These are phyloP conservation scores for Rhodotorula mucilaginosa DNA, from an alignment of 1,284 basidiomycete genomes.

Conservation along the genomic window DNA sequence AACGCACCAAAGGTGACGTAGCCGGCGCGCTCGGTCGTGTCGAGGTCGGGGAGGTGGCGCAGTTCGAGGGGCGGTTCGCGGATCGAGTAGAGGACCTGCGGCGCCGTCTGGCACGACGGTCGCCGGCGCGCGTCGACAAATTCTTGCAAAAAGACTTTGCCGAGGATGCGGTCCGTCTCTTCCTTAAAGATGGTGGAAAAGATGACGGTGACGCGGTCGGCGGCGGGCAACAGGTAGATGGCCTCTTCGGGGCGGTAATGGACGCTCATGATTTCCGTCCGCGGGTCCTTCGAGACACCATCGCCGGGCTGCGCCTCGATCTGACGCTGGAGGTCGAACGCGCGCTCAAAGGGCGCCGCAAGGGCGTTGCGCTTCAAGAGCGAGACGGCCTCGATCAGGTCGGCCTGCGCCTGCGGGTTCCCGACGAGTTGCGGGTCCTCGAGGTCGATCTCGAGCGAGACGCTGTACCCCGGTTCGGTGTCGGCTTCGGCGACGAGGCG, in stretches of 20 bases:
- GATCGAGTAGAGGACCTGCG: conserved; percentile 96
- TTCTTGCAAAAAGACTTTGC: conserved; percentile 97
- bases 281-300: conserved; percentile 53
- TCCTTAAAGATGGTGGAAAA: conserved; percentile 97
- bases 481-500: conserved; percentile 54
- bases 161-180: conserved; percentile 95
- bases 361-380: conserved; percentile 91
- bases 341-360: conserved; percentile 89
- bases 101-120: conserved; percentile 91
- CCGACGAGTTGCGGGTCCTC: conserved; percentile 72
- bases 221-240: conserved; percentile 88
- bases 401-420: conserved; percentile 67
- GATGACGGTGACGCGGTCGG: conserved; percentile 95
- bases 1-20: conserved; percentile 86
- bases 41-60: conserved; percentile 75
- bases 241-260: conserved; percentile 91
- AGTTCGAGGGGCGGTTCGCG: conserved; percentile 96
- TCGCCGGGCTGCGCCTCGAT: conserved; percentile 66
- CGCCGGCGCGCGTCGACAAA: conserved; percentile 95
- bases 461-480: conserved; percentile 80
- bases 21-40: conserved; percentile 82
- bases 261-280: conserved; percentile 84
- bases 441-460: conserved; percentile 82
- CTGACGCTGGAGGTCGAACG: conserved; percentile 81
- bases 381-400: conserved; percentile 76